Conservation (phyloP, 1,284 basidiomycete species). For the Sanghuangporus weigelae region DNA sequence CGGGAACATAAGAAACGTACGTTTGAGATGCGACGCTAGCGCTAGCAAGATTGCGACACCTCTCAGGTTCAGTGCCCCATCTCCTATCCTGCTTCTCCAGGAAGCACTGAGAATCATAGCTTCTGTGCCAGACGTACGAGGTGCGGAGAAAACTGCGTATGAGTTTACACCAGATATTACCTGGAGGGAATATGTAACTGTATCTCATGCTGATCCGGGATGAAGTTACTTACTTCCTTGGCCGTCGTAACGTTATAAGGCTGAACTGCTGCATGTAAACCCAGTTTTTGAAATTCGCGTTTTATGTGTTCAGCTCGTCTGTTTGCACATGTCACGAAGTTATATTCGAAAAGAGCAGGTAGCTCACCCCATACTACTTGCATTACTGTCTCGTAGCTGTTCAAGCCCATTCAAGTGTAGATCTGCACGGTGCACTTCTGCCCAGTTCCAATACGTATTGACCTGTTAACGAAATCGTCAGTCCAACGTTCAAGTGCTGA, state of each 20-base stretch:
- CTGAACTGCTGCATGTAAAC: slow-evolving; percentile 65
- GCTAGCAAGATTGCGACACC: slow-evolving; percentile 83
- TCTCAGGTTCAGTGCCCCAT: slow-evolving; percentile 70
- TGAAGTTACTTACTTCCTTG: slow-evolving; percentile 32
- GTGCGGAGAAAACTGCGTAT: slow-evolving; percentile 79
- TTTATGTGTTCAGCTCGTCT: slow-evolving; percentile 60
- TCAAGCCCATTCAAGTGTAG: slow-evolving; percentile 67
- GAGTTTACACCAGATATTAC: slow-evolving; percentile 62
- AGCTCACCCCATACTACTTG: slow-evolving; percentile 66
- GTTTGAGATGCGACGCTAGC: slow-evolving; percentile 77
- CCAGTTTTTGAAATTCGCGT: slow-evolving; percentile 62
- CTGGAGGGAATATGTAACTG: slow-evolving; percentile 31
- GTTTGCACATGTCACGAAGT: slow-evolving; percentile 12
- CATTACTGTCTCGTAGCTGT: slow-evolving; percentile 54
- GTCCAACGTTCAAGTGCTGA: neutral
- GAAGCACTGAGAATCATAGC: slow-evolving; percentile 88
- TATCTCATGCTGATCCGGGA: slow-evolving; percentile 5
- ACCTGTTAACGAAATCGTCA: slow-evolving; percentile 47
- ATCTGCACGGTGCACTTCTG: slow-evolving; percentile 81
- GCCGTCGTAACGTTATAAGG: slow-evolving; percentile 53
- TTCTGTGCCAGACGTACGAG: slow-evolving; percentile 85
- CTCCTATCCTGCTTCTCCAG: slow-evolving; percentile 68
- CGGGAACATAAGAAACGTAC: slow-evolving; percentile 38
- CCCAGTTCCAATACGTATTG: slow-evolving; percentile 85
- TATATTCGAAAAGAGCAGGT: neutral